Evolutionary conservation across 2,329 filamentous ascomycete genomes (phyloP), one percentile per base, ranked within the genome.

Genomic region (Alternaria postmessia): DNA sequence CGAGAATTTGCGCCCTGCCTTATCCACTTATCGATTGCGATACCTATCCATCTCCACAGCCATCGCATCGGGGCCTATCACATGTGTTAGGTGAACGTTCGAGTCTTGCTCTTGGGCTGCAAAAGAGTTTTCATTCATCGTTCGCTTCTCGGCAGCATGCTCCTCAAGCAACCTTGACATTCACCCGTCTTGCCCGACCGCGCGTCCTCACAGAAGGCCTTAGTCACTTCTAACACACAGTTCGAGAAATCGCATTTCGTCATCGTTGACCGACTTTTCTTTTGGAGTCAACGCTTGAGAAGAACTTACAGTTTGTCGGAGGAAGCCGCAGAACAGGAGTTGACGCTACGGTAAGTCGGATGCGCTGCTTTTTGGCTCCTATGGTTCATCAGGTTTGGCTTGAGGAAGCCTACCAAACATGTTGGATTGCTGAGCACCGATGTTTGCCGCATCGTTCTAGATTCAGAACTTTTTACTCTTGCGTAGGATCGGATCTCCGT

Each of bases 1-100:
- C 60, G 59, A 61, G 65, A 64, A 47, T 70, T 69, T 70, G 63
- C 62, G 61, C 64, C 52, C 60, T 69, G 48, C 64, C 66, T 68
- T 75, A 74, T 75, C 73, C 71, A 72, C 73, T 68, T 75, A 75
- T 76, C 75, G 71, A 75, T 75, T 57, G 56, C 73, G 70, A 75
- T 74, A 69, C 51, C 67, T 68, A 66, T 57, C 70, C 72, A 59
- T 70, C 67, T 63, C 69, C 70, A 67, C 67, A 66, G 26, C 58
- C 67, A 51, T 56, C 46, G 42, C 32, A 36, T 61, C 61, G 59
- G 30, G 32, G 38, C 69, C 69, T 67, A 64, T 68, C 61, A 59
- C 58, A 49, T 48, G 59, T 55, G 51, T 46, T 54, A 47, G 43
- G 48, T 44, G 43, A 52, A 34, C 55, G 28, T 44, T 54, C 32